Percentiles rank a stretch among this genome's conserved stretches.
Conservation (phyloP, 805 yeast species). For the Starmerella powellii region DNA sequence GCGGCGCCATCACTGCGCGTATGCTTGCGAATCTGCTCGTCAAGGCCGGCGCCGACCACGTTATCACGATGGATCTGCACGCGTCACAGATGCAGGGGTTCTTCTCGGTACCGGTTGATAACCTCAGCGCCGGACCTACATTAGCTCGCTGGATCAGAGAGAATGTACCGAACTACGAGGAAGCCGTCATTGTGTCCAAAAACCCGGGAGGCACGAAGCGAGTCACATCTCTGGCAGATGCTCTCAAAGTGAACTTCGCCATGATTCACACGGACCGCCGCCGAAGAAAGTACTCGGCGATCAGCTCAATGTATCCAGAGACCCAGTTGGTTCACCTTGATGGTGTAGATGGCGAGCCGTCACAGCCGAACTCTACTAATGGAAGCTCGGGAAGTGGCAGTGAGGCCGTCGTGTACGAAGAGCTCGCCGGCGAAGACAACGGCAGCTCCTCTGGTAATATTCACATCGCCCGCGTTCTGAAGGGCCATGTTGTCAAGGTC, state of each 20-base stretch:
- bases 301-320: constrained; percentile 23
- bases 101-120: constrained; percentile 93
- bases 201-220: constrained; percentile 98
- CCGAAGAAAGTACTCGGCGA: constrained; percentile 54
- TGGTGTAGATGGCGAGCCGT: constrained; percentile 15
- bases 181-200: constrained; percentile 94
- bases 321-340: constrained; percentile 19
- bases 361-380: background rate
- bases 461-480: constrained; percentile 90
- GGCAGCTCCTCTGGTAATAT: constrained; percentile 32
- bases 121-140: constrained; percentile 91
- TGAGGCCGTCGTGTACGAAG: constrained; percentile 11
- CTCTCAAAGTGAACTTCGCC: constrained; percentile 89
- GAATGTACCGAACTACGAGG: constrained; percentile 70
- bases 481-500: constrained; percentile 79
- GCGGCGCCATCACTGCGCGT: constrained; percentile 98
- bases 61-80: constrained; percentile 88
- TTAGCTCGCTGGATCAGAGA: constrained; percentile 92
- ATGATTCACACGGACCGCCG: constrained; percentile 98
- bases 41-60: constrained; percentile 99
- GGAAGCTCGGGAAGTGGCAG: constrained; percentile 8
- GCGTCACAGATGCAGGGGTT: constrained; percentile 99
- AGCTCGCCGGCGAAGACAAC: constrained; percentile 6
- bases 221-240: constrained; percentile 95
- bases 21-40: constrained; percentile 87